Percentiles rank a stretch among this genome's conserved stretches.
These are phyloP conservation scores for Euryodendron excelsum DNA, from an alignment of 148 eudicot genomes.

Conservation along the genomic window DNA sequence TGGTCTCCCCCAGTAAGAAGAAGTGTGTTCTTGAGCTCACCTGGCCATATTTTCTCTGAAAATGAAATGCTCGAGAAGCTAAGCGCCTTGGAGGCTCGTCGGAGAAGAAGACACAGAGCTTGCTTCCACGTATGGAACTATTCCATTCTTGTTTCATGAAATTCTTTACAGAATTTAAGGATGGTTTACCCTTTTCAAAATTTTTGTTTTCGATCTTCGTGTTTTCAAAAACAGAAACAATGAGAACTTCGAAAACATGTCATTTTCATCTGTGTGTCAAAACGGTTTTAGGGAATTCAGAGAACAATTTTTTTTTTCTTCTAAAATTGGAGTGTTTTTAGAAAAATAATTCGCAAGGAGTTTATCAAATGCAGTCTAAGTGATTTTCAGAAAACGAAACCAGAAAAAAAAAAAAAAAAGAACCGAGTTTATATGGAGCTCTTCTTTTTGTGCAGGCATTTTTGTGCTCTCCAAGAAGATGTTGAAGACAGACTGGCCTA, in stretches of 20 bases:
- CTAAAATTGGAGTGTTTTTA: too few species aligned
- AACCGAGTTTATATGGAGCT: neutral
- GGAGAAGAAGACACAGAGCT: constrained; percentile 22
- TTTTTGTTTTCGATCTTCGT: neutral
- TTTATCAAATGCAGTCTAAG: too few species aligned
- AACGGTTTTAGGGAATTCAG: too few species aligned
- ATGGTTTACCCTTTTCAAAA: neutral
- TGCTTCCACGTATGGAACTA: constrained; percentile 38
- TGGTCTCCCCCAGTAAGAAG: constrained; percentile 63
- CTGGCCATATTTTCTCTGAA: constrained; percentile 28
- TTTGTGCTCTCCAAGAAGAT: constrained; percentile 31
- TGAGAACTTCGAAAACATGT: too few species aligned
- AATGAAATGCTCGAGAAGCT: constrained; percentile 39
- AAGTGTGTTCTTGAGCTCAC: constrained; percentile 33
- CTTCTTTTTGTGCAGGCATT: constrained; percentile 25
- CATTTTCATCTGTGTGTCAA: too few species aligned
- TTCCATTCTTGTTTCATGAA: constrained; percentile 25
- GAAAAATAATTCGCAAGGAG: too few species aligned
- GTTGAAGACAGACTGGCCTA: constrained; percentile 10
- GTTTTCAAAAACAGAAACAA: neutral
- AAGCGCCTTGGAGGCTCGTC: constrained; percentile 31
- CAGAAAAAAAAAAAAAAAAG: too few species aligned
- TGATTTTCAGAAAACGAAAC: too few species aligned
- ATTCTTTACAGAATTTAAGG: constrained; percentile 17
- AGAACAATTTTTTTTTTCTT: too few species aligned